Evolutionary conservation across 441 rosid species (phyloP), one percentile per base, ranked within the genome.

Genomic region (Jatropha multifida): DNA sequence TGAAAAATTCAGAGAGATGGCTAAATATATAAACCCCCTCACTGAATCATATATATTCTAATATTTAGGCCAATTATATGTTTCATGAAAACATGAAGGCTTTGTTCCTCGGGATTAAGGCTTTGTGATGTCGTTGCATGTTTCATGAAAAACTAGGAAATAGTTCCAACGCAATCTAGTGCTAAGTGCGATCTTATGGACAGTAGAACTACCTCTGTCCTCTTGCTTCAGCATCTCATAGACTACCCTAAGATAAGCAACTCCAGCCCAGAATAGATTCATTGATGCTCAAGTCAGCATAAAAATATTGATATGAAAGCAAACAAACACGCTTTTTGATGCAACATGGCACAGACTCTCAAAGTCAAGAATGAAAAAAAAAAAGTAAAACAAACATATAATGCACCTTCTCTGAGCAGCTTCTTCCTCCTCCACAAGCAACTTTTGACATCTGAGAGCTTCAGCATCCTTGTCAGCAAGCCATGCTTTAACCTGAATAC

Each of bases 371-470:
- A n/a, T 49, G 51, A 41, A 27, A 38, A 37, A 48, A 37, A 44
- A 46, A 72, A 75, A 32, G 26, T 20, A 54, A 72, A 65, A 49
- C 18, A 40, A 44, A 73, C 6, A 46, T 27, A 37, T 63, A 73
- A 79, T 40, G 49, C 78, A 92, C 99, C 96, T 94, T 86, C 87
- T 90, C 78, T 80, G 94, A 60, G 96, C 94, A 80, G 96, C 97
- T 87, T 94, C 99, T 86, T 96, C 98, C 85, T 96, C 99, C 84
- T 92, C 97, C 80, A 96, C 88, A 38, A 94, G 88, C 83, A 94
- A 83, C 78, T 92, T 88, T 86, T 96, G 97, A 84, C 94, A 92
- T 85, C 95, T 88, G 83, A 94, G 80, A 73, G 99, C 97, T 84
- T 94, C 97, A 40, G 93, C 97, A 80, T 96, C 99, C 85, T 91